These are phyloP conservation scores for Iris macrosiphon DNA, from an alignment of 106 monocot species.

Conservation along the genomic window DNA sequence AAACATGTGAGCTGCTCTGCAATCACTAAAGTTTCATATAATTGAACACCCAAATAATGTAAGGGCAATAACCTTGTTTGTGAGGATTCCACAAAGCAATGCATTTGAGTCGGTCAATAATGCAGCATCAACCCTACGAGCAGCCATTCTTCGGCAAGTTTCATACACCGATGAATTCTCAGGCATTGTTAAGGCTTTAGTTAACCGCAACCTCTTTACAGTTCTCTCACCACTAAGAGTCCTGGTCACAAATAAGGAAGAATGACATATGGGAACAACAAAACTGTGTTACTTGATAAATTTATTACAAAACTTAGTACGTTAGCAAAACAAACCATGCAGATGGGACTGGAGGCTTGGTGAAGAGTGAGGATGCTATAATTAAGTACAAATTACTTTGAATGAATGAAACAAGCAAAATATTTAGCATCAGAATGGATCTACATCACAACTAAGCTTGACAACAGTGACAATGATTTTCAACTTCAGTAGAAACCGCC, in stretches of 20 bases:
- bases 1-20: background rate
- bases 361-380: too few relatives aligned
- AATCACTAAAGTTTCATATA: constrained; percentile 1
- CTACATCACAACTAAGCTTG: too few relatives aligned
- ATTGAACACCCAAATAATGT: background rate
- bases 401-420: too few relatives aligned
- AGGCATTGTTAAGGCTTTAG: constrained; percentile 80
- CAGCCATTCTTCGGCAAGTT: constrained; percentile 68
- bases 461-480: too few relatives aligned
- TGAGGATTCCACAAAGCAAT: constrained; percentile 84
- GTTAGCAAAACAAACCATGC: background rate
- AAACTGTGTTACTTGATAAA: background rate
- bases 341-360: background rate
- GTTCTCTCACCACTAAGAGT: constrained; percentile 58
- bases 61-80: constrained; percentile 54
- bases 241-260: constrained; percentile 22
- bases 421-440: too few relatives aligned
- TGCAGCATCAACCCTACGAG: constrained; percentile 73
- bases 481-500: background rate
- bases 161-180: constrained; percentile 62
- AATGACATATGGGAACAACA: background rate
- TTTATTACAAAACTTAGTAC: background rate
- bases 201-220: constrained; percentile 71
- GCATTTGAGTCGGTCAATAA: constrained; percentile 84
- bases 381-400: too few relatives aligned